Percentiles rank a stretch among this genome's conserved stretches.
Evolutionary conservation across 2,329 filamentous ascomycete genomes (phyloP).

Genomic region (Cordyceps fumosorosea): DNA sequence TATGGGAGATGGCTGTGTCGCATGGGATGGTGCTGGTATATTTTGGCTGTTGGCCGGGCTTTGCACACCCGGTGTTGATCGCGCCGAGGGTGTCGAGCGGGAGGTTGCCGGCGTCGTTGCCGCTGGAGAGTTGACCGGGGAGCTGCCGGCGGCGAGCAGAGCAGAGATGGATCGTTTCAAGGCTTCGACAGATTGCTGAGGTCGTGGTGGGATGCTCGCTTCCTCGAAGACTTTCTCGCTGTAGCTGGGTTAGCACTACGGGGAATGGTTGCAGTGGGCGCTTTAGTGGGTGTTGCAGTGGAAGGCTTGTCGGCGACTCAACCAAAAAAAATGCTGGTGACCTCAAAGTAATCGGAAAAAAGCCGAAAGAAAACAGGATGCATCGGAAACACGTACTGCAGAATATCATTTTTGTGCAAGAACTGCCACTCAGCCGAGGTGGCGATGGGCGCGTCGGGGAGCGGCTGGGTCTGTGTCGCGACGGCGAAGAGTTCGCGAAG

Average conservation of each 20-base stretch:
- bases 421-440: constrained; percentile 49
- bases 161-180: constrained; percentile 30
- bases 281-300: constrained; percentile 3
- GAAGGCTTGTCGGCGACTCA: constrained; percentile 18
- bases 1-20: not conserved
- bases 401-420: constrained; percentile 49
- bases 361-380: not conserved
- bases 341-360: constrained; percentile 11
- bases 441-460: constrained; percentile 49
- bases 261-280: constrained; percentile 8
- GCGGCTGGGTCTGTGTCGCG: constrained; percentile 61
- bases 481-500: constrained; percentile 78
- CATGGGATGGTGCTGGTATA: not conserved
- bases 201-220: constrained; percentile 44
- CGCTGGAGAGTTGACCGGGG: not conserved
- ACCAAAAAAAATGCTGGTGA: constrained; percentile 9
- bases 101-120: not conserved
- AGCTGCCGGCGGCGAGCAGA: constrained; percentile 5
- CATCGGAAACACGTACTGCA: constrained; percentile 44
- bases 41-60: constrained; percentile 7
- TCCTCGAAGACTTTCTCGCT: constrained; percentile 43
- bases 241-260: constrained; percentile 6
- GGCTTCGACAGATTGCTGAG: constrained; percentile 37
- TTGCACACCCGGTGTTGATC: not conserved
- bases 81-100: not conserved